phyloP scores from a whole-genome alignment of 1,139 yeast species.

The Lizanozyma gosingica region DNA sequence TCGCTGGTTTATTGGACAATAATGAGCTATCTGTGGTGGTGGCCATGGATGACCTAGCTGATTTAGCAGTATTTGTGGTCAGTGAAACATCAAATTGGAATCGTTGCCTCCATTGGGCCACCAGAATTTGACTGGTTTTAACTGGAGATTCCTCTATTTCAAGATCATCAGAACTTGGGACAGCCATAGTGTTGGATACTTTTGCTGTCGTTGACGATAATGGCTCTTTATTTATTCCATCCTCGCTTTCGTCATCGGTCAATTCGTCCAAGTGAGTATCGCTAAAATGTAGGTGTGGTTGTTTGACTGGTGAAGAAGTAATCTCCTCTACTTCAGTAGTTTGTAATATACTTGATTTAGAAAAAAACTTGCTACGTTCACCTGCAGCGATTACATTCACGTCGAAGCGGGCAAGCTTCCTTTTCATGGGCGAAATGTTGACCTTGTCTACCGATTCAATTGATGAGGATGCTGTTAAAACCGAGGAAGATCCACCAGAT shows the following conservation, averaged over 20 bases:
- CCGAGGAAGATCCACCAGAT: too few species aligned
- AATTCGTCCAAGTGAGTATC: slow-evolving; percentile 11
- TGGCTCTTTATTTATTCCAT: neutral
- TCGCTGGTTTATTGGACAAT: neutral
- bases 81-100: neutral
- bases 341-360: too few species aligned
- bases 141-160: slow-evolving; percentile 39
- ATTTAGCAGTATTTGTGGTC: too few species aligned
- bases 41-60: too few species aligned
- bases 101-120: neutral
- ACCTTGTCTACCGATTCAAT: neutral
- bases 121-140: slow-evolving; percentile 8
- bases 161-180: slow-evolving; percentile 16
- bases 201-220: neutral
- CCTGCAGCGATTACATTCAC: neutral
- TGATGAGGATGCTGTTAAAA: too few species aligned
- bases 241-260: slow-evolving; percentile 11
- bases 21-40: too few species aligned
- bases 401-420: neutral
- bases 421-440: neutral
- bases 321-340: too few species aligned
- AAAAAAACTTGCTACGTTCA: neutral
- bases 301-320: neutral
- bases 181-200: neutral
- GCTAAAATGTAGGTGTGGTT: neutral